phyloP scores from a whole-genome alignment of 2,329 filamentous ascomycete genomes.

The Hawksworthiomyces lignivorus region DNA sequence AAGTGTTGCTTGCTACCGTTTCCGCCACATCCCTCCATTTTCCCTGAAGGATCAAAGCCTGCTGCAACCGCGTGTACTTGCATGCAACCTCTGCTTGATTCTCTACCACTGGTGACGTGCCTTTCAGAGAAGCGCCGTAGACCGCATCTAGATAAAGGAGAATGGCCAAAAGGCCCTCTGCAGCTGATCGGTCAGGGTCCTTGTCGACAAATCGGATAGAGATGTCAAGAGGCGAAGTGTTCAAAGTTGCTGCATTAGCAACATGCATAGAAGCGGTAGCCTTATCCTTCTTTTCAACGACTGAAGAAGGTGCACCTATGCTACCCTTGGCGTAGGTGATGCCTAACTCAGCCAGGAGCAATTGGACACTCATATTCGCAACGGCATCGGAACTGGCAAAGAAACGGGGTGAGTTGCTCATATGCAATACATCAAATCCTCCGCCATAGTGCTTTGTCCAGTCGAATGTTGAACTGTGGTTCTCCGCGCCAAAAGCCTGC shows the following conservation, averaged over 20 bases:
- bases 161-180: conserved; percentile 44
- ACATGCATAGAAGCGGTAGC: too few species aligned
- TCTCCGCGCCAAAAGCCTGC: conserved; percentile 76
- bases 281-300: conserved; percentile 21
- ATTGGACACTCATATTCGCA: conserved; percentile 39
- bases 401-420: conserved; percentile 42
- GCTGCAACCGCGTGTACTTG: conserved; percentile 34
- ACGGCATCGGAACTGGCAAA: conserved; percentile 41
- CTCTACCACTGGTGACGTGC: too few species aligned
- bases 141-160: conserved; percentile 54
- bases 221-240: conserved; percentile 8
- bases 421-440: conserved; percentile 79
- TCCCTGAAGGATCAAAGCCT: conserved; percentile 29
- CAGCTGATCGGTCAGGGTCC: conserved; percentile 36
- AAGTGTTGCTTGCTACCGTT: background rate
- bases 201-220: conserved; percentile 49
- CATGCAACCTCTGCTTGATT: conserved; percentile 25
- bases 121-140: conserved; percentile 30
- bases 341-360: conserved; percentile 43
- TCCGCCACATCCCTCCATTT: conserved; percentile 23
- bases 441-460: conserved; percentile 69
- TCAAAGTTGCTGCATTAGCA: conserved; percentile 14
- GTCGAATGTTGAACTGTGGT: conserved; percentile 62
- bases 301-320: conserved; percentile 6
- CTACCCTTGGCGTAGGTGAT: conserved; percentile 38